Evolutionary conservation across 345 rosid genomes (phyloP).

Genomic region (Eutrema heterophyllum): DNA sequence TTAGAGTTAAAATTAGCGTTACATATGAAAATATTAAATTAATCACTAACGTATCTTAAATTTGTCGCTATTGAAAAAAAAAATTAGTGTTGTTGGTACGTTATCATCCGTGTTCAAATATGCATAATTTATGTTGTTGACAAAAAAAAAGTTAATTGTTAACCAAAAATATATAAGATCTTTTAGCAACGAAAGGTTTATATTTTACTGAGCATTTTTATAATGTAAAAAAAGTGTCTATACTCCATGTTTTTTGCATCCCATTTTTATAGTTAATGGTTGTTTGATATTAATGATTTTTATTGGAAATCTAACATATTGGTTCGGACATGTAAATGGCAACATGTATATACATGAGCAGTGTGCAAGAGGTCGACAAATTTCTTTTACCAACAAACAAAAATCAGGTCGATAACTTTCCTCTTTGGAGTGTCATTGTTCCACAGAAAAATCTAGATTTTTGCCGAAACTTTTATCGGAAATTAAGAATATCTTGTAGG

Average conservation of each 20-base stretch:
- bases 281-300: background rate
- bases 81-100: too few relatives aligned
- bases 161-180: background rate
- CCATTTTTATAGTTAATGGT: too few relatives aligned
- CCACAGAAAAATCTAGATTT: background rate
- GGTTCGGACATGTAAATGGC: background rate
- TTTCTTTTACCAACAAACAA: constrained; percentile 5
- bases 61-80: background rate
- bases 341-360: background rate
- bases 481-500: constrained; percentile 10
- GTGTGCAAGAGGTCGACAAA: background rate
- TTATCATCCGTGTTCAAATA: too few relatives aligned
- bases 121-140: too few relatives aligned
- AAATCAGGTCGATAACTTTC: constrained; percentile 6
- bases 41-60: background rate
- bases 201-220: background rate
- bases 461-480: constrained; percentile 1
- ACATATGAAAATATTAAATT: background rate
- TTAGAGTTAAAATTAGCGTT: background rate
- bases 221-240: background rate
- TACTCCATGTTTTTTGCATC: too few relatives aligned
- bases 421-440: constrained; percentile 16
- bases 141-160: too few relatives aligned
- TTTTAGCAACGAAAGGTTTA: too few relatives aligned
- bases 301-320: background rate